These are phyloP conservation scores for Entrophospora sp. DNA, from an alignment of 192 early-diverging fungal species.

Conservation along the genomic window DNA sequence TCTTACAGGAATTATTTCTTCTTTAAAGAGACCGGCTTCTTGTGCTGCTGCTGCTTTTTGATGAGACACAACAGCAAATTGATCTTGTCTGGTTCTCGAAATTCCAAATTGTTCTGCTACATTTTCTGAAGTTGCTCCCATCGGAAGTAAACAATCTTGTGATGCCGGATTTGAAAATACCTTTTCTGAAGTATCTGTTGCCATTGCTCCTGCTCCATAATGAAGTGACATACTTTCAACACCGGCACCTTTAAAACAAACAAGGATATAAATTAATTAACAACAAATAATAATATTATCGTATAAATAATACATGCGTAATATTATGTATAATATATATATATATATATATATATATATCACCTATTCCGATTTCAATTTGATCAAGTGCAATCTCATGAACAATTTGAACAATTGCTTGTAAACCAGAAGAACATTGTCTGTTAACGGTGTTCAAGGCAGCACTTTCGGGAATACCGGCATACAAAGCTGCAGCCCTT, in stretches of 20 bases:
- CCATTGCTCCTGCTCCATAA: slow-evolving; percentile 74
- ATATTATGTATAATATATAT: too few species aligned
- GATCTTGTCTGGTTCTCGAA: slow-evolving; percentile 82
- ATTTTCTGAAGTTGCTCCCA: slow-evolving; percentile 96
- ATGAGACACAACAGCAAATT: slow-evolving; percentile 80
- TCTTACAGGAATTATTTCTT: slow-evolving; percentile 83
- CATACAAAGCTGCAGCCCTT: slow-evolving; percentile 83
- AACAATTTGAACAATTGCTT: slow-evolving; percentile 79
- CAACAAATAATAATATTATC: neutral
- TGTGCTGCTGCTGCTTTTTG: slow-evolving; percentile 76
- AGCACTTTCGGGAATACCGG: slow-evolving; percentile 76
- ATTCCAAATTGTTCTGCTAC: slow-evolving; percentile 84
- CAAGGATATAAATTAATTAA: too few species aligned
- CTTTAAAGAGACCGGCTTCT: slow-evolving; percentile 82
- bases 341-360: too few species aligned
- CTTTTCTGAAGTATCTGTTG: slow-evolving; percentile 63
- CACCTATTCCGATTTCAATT: slow-evolving; percentile 84
- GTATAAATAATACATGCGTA: neutral
- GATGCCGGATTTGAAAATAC: slow-evolving; percentile 57
- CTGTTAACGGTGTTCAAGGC: slow-evolving; percentile 84
- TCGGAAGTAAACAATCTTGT: slow-evolving; percentile 80
- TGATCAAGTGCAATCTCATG: slow-evolving; percentile 74
- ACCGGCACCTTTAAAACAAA: slow-evolving; percentile 66
- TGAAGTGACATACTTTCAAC: slow-evolving; percentile 89
- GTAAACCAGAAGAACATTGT: slow-evolving; percentile 88